phyloP scores from a whole-genome alignment of 345 rosid species.

The Salix suchowensis region DNA sequence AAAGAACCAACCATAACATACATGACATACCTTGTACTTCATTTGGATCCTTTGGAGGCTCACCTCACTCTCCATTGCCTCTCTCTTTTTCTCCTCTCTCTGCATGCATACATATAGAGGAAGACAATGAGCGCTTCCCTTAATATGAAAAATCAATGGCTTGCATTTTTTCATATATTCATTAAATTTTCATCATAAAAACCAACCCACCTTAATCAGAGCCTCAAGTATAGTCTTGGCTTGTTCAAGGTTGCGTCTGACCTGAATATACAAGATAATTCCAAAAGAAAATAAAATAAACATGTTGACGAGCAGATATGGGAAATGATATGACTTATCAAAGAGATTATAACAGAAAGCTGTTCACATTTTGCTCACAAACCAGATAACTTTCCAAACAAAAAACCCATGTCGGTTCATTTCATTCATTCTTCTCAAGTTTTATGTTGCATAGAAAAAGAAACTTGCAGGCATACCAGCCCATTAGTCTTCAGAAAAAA shows the following conservation, averaged over 20 bases:
- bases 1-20: neutral
- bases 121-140: constrained; percentile 10
- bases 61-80: constrained; percentile 79
- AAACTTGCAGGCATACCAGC: neutral
- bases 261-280: constrained; percentile 44
- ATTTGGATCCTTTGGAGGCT: constrained; percentile 86
- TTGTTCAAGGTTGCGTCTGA: constrained; percentile 95
- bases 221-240: constrained; percentile 86
- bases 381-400: neutral
- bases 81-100: constrained; percentile 99
- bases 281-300: constrained; percentile 3
- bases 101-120: constrained; percentile 24
- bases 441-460: too few relatives aligned
- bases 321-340: neutral
- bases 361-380: neutral
- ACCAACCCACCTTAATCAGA: constrained; percentile 66
- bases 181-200: constrained; percentile 8
- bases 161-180: neutral
- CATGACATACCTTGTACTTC: constrained; percentile 62
- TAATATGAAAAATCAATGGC: neutral
- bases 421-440: neutral
- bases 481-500: neutral
- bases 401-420: neutral
- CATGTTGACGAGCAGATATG: neutral
- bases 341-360: neutral